These are phyloP conservation scores for Sphagnum contortum DNA, from an alignment of 225 moss, liverwort and hornwort genomes.

Conservation along the genomic window DNA sequence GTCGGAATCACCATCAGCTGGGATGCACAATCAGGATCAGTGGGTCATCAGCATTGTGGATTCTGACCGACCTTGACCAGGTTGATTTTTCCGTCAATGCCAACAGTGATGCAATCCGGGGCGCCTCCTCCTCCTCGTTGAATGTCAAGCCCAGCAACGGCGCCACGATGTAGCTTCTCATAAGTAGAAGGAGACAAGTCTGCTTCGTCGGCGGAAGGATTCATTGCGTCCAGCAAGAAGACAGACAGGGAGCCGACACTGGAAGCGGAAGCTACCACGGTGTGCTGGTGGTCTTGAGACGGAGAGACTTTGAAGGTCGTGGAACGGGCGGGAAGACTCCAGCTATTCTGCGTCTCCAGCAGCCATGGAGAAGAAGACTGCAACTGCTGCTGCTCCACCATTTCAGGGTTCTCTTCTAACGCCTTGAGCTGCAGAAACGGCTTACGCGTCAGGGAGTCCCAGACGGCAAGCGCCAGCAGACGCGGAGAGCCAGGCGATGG, in stretches of 20 bases:
- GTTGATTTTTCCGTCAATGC: conserved; percentile 79
- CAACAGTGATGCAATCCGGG: conserved; percentile 70
- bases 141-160: conserved; percentile 64
- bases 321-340: background rate
- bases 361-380: background rate
- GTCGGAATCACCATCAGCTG: background rate
- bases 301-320: conserved; percentile 3
- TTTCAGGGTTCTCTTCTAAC: background rate
- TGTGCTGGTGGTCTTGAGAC: too few species aligned
- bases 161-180: conserved; percentile 46
- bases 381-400: background rate
- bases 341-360: background rate
- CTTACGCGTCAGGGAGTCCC: background rate
- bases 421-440: background rate
- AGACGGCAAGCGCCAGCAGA: conserved; percentile 1
- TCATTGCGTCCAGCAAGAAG: background rate
- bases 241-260: too few species aligned
- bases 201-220: conserved; percentile 6
- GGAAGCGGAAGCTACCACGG: too few species aligned
- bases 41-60: background rate
- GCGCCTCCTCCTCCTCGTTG: conserved; percentile 65
- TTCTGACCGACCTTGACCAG: conserved; percentile 45
- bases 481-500: background rate
- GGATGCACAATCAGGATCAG: background rate
- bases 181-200: conserved; percentile 13